phyloP scores from a whole-genome alignment of 2,329 filamentous ascomycete genomes.

The Microcera coccophila region DNA sequence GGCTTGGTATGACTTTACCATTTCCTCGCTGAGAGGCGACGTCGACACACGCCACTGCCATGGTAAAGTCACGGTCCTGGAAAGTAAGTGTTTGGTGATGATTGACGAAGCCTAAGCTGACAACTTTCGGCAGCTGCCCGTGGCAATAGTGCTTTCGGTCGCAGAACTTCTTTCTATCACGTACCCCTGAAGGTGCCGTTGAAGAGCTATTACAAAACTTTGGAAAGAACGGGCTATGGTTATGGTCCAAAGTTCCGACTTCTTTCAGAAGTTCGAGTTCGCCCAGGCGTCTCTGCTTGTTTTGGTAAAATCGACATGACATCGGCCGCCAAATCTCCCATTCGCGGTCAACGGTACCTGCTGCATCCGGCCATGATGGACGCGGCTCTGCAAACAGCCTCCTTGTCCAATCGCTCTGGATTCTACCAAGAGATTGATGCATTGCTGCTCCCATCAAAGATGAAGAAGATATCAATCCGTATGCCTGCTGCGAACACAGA shows the following conservation, averaged over 20 bases:
- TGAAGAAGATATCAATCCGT: slow-evolving; percentile 22
- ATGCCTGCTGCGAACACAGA: slow-evolving; percentile 19
- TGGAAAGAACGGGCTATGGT: slow-evolving; percentile 21
- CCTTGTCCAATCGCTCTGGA: slow-evolving; percentile 19
- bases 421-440: slow-evolving; percentile 24
- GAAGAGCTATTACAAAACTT: slow-evolving; percentile 23
- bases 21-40: slow-evolving; percentile 22
- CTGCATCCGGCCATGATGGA: slow-evolving; percentile 24
- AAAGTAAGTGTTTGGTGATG: slow-evolving; percentile 6
- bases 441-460: slow-evolving; percentile 15
- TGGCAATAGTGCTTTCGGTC: background rate
- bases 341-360: slow-evolving; percentile 20
- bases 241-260: slow-evolving; percentile 24
- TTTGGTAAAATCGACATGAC: slow-evolving; percentile 21
- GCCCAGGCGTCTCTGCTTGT: slow-evolving; percentile 18
- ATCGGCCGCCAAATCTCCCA: slow-evolving; percentile 12
- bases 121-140: background rate
- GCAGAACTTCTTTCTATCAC: slow-evolving; percentile 20
- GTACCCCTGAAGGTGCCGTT: slow-evolving; percentile 20
- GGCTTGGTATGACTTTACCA: slow-evolving; percentile 22
- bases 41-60: slow-evolving; percentile 23
- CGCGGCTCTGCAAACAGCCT: slow-evolving; percentile 21
- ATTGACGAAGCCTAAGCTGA: slow-evolving; percentile 5
- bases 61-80: slow-evolving; percentile 14
- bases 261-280: slow-evolving; percentile 20